Base-by-base conservation (phyloP, 352 stramenopile species). In the Phytophthora cajani region DNA sequence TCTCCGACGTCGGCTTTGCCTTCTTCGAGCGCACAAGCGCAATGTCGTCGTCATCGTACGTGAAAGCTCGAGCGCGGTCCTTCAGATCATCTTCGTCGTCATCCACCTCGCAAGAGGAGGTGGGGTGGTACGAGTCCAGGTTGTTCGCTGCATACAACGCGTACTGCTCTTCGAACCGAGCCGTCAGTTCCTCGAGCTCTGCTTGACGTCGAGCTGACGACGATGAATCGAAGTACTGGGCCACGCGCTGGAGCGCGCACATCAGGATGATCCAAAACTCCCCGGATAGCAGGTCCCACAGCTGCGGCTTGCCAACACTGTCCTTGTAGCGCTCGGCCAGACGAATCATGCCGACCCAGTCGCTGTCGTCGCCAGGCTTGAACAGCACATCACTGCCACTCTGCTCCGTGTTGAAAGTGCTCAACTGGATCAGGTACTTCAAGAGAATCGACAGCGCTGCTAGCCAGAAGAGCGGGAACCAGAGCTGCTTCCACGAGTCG, bases 391-490 rank as follows among this genome's bases (percentile, higher is more conserved):
- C 61, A 23, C 62, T 30, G 12, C 57, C 71, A 0, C 61, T 27
- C 30, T 79, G 58, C 5, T 83, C 69, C 2, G 71, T 72, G 49
- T 84, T 76, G 23, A 95, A 85, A 16, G 75, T 74, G 44, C 74
- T 84, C 19, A 95, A 46, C 58, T 95, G 87, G 62, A 90, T 92
- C 21, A 83, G 12, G 51, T 92, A 95, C 30, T 85, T 89, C 25
- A 89, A 50, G 5, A 86, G 62, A 30, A 90, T 75, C 12, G 83
- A 76, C 6, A 89, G 69, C 14, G 78, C 74, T 46, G 85, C 89
- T 2, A 95, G 74, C 85, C 87, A 95, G 52, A 93, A 95, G 12
- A 95, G 64, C 19, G 87, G 87, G 42, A 90, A 88, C 87, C 87
- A 95, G 10, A 95, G 58, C 44, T 80, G 82, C 54, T 85, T 84